Evolutionary conservation across 805 yeast species (phyloP).

Genomic region (Gaillardinia entomophila): DNA sequence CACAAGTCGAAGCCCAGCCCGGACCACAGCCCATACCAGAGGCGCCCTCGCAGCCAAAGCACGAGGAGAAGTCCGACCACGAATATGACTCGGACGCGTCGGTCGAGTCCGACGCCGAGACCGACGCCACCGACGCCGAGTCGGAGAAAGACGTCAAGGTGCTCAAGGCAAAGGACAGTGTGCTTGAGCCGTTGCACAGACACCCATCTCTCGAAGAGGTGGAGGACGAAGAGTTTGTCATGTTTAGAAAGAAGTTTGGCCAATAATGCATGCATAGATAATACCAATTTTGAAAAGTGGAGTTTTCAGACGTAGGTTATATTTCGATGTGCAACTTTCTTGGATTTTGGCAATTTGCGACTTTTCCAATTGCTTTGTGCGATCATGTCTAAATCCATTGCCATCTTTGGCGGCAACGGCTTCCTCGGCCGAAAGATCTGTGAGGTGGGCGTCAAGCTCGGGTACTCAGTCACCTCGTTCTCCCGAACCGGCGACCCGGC

Average conservation of each 20-base stretch:
- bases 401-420: slow-evolving; percentile 88
- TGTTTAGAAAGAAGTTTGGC: slow-evolving; percentile 10
- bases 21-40: slow-evolving; percentile 1
- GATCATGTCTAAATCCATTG: slow-evolving; percentile 24
- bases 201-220: slow-evolving; percentile 28
- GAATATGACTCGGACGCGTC: neutral
- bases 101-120: slow-evolving; percentile 10
- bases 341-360: slow-evolving; percentile 25
- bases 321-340: slow-evolving; percentile 28
- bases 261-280: slow-evolving; percentile 1
- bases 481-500: slow-evolving; percentile 55
- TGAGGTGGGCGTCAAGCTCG: slow-evolving; percentile 56
- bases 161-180: slow-evolving; percentile 1
- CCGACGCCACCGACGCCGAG: slow-evolving; percentile 11
- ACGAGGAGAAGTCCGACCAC: slow-evolving; percentile 1
- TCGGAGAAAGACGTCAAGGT: neutral
- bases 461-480: slow-evolving; percentile 64
- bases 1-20: neutral
- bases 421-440: slow-evolving; percentile 69
- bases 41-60: too few relatives aligned
- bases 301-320: neutral
- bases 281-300: neutral
- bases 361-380: slow-evolving; percentile 12
- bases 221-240: slow-evolving; percentile 23
- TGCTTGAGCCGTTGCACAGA: slow-evolving; percentile 11